Evolutionary conservation across 2,329 filamentous ascomycete species (phyloP).

Genomic region (Samsoniella hepiali): DNA sequence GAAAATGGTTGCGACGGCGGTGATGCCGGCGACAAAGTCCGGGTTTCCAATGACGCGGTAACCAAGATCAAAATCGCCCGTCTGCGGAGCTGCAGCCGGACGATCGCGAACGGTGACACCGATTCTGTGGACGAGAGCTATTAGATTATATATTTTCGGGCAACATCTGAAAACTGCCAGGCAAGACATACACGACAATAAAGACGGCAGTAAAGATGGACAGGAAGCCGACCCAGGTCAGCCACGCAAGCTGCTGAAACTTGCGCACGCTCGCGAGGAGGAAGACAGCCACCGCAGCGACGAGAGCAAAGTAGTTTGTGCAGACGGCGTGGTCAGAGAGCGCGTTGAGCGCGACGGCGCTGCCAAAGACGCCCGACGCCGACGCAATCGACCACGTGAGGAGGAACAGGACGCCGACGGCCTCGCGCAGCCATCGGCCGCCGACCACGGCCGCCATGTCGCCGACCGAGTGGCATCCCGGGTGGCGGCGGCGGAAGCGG

Average conservation of each 20-base stretch:
- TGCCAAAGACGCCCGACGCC: slow-evolving; percentile 56
- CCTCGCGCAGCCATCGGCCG: slow-evolving; percentile 48
- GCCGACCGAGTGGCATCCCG: slow-evolving; percentile 40
- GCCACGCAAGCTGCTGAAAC: slow-evolving; percentile 58
- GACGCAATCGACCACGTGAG: slow-evolving; percentile 55
- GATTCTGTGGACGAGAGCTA: slow-evolving; percentile 33
- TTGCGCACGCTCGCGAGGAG: slow-evolving; percentile 52
- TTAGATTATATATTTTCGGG: neutral
- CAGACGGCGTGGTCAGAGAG: slow-evolving; percentile 56
- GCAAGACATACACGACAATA: slow-evolving; percentile 46
- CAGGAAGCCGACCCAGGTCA: slow-evolving; percentile 59
- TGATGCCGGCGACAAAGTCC: slow-evolving; percentile 57
- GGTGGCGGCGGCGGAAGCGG: slow-evolving; percentile 38
- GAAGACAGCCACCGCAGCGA: slow-evolving; percentile 50
- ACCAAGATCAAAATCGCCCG: slow-evolving; percentile 57
- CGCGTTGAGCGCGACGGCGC: slow-evolving; percentile 58
- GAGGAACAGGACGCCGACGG: slow-evolving; percentile 54
- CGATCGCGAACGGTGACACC: slow-evolving; percentile 55
- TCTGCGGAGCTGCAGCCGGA: slow-evolving; percentile 58
- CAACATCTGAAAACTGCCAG: neutral
- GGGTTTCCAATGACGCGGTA: slow-evolving; percentile 55
- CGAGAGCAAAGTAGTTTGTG: slow-evolving; percentile 55
- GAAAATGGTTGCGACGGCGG: slow-evolving; percentile 57
- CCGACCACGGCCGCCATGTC: slow-evolving; percentile 59
- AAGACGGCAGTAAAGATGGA: slow-evolving; percentile 57